Evolutionary conservation across 305 asterid genomes (phyloP).

Genomic region (Solanum aculeatissimum): DNA sequence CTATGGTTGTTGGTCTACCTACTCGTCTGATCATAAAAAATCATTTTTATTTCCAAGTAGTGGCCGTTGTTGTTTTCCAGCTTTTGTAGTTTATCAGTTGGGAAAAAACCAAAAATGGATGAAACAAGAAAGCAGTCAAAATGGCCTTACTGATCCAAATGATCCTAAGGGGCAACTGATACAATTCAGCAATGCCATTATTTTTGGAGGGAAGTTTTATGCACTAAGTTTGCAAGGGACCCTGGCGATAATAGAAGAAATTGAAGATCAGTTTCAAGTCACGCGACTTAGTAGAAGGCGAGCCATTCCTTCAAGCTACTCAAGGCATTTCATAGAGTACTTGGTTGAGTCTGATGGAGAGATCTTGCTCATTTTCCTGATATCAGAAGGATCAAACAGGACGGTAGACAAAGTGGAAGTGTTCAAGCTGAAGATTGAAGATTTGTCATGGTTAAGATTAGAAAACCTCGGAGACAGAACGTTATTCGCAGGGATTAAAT

Average conservation of each 20-base stretch:
- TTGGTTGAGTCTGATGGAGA: slow-evolving; percentile 29
- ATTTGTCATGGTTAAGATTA: slow-evolving; percentile 19
- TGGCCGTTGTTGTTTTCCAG: neutral
- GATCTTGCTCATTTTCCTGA: slow-evolving; percentile 27
- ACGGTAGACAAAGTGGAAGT: slow-evolving; percentile 35
- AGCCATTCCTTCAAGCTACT: slow-evolving; percentile 20
- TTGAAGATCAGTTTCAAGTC: slow-evolving; percentile 11
- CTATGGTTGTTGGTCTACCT: neutral
- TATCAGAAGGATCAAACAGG: slow-evolving; percentile 16
- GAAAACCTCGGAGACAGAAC: slow-evolving; percentile 20
- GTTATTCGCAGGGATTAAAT: slow-evolving; percentile 24
- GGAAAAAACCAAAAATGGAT: neutral
- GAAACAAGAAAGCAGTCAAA: slow-evolving; percentile 10
- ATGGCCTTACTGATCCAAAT: neutral
- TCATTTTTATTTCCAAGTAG: neutral
- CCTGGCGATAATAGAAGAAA: slow-evolving; percentile 26
- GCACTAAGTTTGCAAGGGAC: slow-evolving; percentile 38
- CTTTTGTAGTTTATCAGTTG: neutral
- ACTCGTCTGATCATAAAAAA: neutral
- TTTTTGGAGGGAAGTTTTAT: slow-evolving; percentile 25
- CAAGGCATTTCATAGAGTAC: slow-evolving; percentile 26
- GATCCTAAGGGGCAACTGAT: neutral
- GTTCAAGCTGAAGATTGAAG: slow-evolving; percentile 14
- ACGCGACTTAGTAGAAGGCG: slow-evolving; percentile 12
- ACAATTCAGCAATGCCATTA: slow-evolving; percentile 25